phyloP scores from a whole-genome alignment of 768 basidiomycete genomes.

The Rhodotorula kratochvilovae region DNA sequence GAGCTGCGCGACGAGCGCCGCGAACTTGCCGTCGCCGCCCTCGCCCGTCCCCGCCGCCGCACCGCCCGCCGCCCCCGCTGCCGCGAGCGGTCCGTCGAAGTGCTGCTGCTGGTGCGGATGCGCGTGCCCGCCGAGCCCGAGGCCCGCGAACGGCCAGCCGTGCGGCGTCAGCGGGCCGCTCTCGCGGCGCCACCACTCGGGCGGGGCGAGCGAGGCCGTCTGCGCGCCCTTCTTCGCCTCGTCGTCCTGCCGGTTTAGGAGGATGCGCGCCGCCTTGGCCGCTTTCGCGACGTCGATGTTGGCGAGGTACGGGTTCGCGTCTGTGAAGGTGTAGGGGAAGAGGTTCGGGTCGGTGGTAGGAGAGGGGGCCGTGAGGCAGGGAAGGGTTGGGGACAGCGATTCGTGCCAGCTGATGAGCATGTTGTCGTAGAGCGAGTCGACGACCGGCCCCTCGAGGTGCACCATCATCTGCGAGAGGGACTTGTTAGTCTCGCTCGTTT shows the following conservation, averaged over 20 bases:
- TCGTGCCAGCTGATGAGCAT: conserved; percentile 55
- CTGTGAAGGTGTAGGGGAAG: conserved; percentile 51
- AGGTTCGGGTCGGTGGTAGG: conserved; percentile 20
- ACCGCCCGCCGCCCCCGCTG: too few species aligned
- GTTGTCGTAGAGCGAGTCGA: conserved; percentile 66
- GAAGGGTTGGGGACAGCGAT: conserved; percentile 23
- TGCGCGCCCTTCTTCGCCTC: conserved; percentile 44
- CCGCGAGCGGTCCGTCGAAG: neutral
- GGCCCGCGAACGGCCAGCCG: neutral
- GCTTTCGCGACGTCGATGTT: conserved; percentile 51
- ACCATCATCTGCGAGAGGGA: conserved; percentile 58
- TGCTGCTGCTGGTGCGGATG: neutral
- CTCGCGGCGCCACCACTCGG: conserved; percentile 34
- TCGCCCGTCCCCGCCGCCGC: neutral
- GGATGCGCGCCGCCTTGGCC: conserved; percentile 49
- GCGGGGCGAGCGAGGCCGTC: conserved; percentile 26
- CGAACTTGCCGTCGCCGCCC: conserved; percentile 24
- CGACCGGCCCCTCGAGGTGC: conserved; percentile 66
- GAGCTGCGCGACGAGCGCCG: conserved; percentile 31
- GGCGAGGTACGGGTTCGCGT: conserved; percentile 51
- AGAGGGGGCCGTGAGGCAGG: conserved; percentile 20
- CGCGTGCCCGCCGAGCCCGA: too few species aligned
- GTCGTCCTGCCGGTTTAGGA: conserved; percentile 47
- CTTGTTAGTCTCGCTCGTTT: too few species aligned
- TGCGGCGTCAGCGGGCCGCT: neutral